Evolutionary conservation across 164 flowering plant genomes (phyloP), one percentile per base, ranked within the genome.

Genomic region (Macadamia tetraphylla): DNA sequence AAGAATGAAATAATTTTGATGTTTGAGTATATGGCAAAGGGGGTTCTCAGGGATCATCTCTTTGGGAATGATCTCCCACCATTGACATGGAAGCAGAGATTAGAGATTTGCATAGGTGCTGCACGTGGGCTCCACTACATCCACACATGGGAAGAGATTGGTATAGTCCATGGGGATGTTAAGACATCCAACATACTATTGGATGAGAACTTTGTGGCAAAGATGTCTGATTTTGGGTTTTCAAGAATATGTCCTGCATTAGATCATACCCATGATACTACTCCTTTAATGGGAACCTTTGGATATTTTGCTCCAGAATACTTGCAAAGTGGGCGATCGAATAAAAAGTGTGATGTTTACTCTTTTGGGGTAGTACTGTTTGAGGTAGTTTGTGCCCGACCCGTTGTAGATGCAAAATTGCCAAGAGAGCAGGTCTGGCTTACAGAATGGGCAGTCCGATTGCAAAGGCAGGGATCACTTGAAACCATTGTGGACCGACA

Each of bases 251-350:
- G 92, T 60, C 92, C 92, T 57, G 70, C 89, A 29, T 62, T 79
- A 68, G 92, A 86, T 6, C 88, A 81, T 44, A 87, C 88, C 31
- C 89, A 87, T 76, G 90, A 86, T 56, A 87, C 89, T 64, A 86
- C 92, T 58, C 88, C 85, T 48, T 89, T 87, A 4, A 86, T 86
- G 68, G 92, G 92, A 43, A 87, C 89, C 71, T 87, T 87, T 66
- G 92, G 92, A 15, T 87, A 87, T 73, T 89, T 87, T 49, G 92
- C 86, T 67, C 92, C 92, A 3, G 92, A 87, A 62, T 87, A 87
- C 61, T 86, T 79, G 74, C 68, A 86, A 30, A 70, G 87, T 67
- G 88, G 86, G 68, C 88, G 83, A n/a, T 64, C 86, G 75, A 87
- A 88, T 6, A 86, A 86, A 67, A 87, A 87, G 67, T 86, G 89